These are phyloP conservation scores for Jacaranda mimosifolia DNA, from an alignment of 257 asterid genomes.

Conservation along the genomic window DNA sequence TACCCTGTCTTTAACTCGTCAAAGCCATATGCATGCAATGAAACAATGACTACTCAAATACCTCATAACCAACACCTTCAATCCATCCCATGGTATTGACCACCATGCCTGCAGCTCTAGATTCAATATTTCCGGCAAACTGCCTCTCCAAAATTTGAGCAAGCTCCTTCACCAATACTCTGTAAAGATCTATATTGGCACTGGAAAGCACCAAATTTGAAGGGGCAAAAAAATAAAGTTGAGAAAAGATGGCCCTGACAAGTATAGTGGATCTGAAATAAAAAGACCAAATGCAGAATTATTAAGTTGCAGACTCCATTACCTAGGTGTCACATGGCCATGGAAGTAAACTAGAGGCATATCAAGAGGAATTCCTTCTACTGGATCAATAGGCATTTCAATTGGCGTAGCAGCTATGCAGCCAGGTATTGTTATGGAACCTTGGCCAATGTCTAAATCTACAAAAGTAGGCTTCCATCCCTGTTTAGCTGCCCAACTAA, in stretches of 20 bases:
- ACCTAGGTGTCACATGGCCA: conserved; percentile 93
- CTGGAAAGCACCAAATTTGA: conserved; percentile 58
- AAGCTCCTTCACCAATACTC: conserved; percentile 91
- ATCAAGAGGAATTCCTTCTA: conserved; percentile 97
- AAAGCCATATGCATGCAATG: not conserved
- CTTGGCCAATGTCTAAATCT: conserved; percentile 98
- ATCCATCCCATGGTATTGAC: conserved; percentile 99
- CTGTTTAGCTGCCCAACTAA: conserved; percentile 99
- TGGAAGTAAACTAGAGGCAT: conserved; percentile 97
- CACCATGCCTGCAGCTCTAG: conserved; percentile 97
- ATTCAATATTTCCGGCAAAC: conserved; percentile 83
- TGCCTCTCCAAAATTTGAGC: conserved; percentile 85
- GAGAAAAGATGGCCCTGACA: not conserved
- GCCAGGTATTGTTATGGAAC: conserved; percentile 97
- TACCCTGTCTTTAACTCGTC: conserved; percentile 15
- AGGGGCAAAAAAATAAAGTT: conserved; percentile 10
- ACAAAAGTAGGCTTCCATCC: conserved; percentile 99
- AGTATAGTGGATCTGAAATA: not conserved
- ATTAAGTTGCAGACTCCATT: conserved; percentile 29
- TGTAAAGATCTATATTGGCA: conserved; percentile 87
- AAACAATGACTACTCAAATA: conserved; percentile 34
- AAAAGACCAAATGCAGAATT: not conserved
- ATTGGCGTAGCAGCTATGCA: conserved; percentile 95
- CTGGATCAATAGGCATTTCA: conserved; percentile 95
- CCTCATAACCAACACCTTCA: conserved; percentile 98